Conservation (phyloP, 1,284 basidiomycete genomes). For the Irpex lacteus region DNA sequence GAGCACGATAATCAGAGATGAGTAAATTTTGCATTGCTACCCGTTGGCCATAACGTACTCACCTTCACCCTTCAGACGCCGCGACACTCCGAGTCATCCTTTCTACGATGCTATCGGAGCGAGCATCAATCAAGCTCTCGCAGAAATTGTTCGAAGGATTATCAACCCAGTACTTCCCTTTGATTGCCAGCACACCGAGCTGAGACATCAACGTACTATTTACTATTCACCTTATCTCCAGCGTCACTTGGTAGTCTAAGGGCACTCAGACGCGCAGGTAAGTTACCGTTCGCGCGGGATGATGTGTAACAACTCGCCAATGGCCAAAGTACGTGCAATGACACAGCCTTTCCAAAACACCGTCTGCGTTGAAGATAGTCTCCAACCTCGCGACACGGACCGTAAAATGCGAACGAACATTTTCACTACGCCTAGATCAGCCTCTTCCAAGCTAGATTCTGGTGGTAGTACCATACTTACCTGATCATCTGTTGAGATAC, state of each 20-base stretch:
- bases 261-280: not conserved
- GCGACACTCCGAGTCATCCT: not conserved
- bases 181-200: not conserved
- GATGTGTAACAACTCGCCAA: not conserved
- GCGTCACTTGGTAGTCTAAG: not conserved
- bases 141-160: not conserved
- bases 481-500: no score
- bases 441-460: not conserved
- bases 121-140: not conserved
- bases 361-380: not conserved
- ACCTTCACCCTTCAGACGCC: not conserved
- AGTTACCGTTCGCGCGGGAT: not conserved
- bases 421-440: not conserved
- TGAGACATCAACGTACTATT: not conserved
- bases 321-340: not conserved
- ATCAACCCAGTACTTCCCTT: not conserved
- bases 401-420: not conserved
- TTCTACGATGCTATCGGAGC: not conserved
- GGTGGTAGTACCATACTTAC: no score
- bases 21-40: not conserved
- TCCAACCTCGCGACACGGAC: not conserved
- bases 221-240: not conserved
- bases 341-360: not conserved
- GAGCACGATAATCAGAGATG: not conserved
- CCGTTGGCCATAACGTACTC: not conserved